Percentiles rank a stretch among this genome's conserved stretches.
phyloP scores from a whole-genome alignment of 345 rosid genomes.

The Odontarrhena argentea region DNA sequence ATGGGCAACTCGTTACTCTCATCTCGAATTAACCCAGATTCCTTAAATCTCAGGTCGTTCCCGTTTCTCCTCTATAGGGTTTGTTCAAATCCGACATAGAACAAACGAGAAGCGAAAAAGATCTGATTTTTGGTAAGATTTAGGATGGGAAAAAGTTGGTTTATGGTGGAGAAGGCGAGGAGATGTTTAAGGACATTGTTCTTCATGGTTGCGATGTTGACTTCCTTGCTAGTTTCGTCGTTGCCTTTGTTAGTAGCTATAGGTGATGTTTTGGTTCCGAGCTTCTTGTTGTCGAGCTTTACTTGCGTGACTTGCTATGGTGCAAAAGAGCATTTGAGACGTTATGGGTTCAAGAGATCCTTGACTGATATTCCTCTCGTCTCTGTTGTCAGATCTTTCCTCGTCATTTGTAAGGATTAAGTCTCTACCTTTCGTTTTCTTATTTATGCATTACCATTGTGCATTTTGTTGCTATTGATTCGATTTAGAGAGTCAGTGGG shows the following conservation, averaged over 20 bases:
- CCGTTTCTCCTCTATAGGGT: conserved; percentile 36
- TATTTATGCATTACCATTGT: too few species aligned
- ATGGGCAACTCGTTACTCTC: conserved; percentile 23
- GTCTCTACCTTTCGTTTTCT: background rate
- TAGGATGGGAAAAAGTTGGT: conserved; percentile 44
- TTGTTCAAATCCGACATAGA: conserved; percentile 39
- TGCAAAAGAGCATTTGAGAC: conserved; percentile 55
- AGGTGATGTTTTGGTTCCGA: conserved; percentile 63
- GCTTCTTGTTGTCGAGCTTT: conserved; percentile 65
- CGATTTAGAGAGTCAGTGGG: too few species aligned
- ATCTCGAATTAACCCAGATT: background rate
- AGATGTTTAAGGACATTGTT: conserved; percentile 67
- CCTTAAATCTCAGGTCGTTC: conserved; percentile 3
- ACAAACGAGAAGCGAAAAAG: background rate
- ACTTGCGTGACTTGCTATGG: conserved; percentile 68
- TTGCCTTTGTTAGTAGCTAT: conserved; percentile 75
- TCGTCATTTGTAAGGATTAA: conserved; percentile 57
- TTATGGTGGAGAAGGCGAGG: conserved; percentile 61
- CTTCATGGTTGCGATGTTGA: conserved; percentile 89
- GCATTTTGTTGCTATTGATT: background rate
- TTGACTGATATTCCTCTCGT: conserved; percentile 77
- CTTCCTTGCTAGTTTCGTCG: conserved; percentile 73
- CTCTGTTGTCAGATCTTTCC: conserved; percentile 71
- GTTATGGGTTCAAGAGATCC: conserved; percentile 71
- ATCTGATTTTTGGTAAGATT: background rate